A percentile compares a stretch with the other conserved stretches of the same genome.
Conservation (phyloP, 169 alveolate genomes). For the Plasmodium blacklocki region DNA sequence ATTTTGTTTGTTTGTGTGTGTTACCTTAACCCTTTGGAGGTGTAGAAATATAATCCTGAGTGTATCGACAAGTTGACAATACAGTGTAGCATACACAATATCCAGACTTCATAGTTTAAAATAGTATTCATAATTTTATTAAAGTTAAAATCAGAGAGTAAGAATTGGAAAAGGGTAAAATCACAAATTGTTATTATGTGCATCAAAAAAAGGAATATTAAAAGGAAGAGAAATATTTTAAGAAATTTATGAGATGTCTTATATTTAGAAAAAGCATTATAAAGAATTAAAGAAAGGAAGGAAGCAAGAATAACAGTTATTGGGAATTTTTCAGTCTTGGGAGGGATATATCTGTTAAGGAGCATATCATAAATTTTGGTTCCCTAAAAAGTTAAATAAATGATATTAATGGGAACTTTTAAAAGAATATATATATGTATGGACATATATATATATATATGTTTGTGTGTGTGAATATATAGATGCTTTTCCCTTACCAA, state of each 20-base stretch:
- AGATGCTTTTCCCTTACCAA: neutral
- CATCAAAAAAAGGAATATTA: constrained; percentile 14
- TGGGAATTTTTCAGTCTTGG: constrained; percentile 31
- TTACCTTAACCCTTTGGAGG: constrained; percentile 69
- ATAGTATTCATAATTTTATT: constrained; percentile 1
- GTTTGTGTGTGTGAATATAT: neutral
- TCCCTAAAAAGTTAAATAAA: constrained; percentile 4
- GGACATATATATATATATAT: neutral
- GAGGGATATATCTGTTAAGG: constrained; percentile 19
- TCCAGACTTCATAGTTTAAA: constrained; percentile 53
- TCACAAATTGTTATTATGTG: constrained; percentile 31
- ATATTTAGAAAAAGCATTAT: constrained; percentile 38
- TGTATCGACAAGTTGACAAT: constrained; percentile 31
- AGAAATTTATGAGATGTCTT: constrained; percentile 39
- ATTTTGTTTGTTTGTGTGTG: no score
- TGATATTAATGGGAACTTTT: no score
- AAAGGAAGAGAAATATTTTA: constrained; percentile 13
- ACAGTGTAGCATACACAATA: constrained; percentile 63
- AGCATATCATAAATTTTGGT: constrained; percentile 55
- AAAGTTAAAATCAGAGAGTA: constrained; percentile 9
- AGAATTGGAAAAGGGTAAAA: constrained; percentile 15
- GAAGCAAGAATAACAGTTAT: constrained; percentile 9
- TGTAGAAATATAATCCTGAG: constrained; percentile 59
- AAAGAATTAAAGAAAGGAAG: constrained; percentile 25
- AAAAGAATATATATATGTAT: neutral